Conservation (phyloP, 495 filamentous ascomycete genomes). For the Annulohypoxylon maeteangense region DNA sequence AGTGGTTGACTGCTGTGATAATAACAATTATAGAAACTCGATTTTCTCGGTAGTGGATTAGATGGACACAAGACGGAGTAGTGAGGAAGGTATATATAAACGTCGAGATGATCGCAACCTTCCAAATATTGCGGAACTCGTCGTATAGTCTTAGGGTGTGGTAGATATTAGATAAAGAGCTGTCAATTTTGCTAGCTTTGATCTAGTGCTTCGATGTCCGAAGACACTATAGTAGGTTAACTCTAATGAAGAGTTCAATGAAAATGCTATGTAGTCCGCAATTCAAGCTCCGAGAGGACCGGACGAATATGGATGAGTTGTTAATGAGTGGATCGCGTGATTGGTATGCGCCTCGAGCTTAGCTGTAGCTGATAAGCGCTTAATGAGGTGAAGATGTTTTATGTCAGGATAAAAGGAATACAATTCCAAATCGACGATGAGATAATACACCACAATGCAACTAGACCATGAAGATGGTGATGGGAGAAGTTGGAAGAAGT, state of each 20-base stretch:
- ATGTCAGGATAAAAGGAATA: not conserved
- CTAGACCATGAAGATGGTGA: not conserved
- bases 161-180: not conserved
- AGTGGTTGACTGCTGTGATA: not conserved
- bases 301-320: conserved; percentile 2
- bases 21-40: conserved; percentile 7
- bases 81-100: not conserved
- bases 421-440: not conserved
- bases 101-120: not conserved
- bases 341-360: conserved; percentile 21
- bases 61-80: not conserved
- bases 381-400: conserved; percentile 3
- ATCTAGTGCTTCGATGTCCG: not conserved
- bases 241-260: conserved; percentile 2
- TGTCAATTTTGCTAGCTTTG: conserved; percentile 8
- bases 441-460: not conserved
- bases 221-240: not conserved
- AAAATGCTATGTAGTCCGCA: conserved; percentile 1
- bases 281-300: conserved; percentile 12
- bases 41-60: conserved; percentile 13
- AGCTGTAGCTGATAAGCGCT: not conserved
- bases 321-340: conserved; percentile 6
- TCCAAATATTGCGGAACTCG: not conserved
- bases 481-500: conserved; percentile 21
- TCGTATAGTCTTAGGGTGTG: not conserved